A percentile compares a stretch with the other conserved stretches of the same genome.
Conservation (phyloP, 805 yeast species). For the Ogataea populi-albae region DNA sequence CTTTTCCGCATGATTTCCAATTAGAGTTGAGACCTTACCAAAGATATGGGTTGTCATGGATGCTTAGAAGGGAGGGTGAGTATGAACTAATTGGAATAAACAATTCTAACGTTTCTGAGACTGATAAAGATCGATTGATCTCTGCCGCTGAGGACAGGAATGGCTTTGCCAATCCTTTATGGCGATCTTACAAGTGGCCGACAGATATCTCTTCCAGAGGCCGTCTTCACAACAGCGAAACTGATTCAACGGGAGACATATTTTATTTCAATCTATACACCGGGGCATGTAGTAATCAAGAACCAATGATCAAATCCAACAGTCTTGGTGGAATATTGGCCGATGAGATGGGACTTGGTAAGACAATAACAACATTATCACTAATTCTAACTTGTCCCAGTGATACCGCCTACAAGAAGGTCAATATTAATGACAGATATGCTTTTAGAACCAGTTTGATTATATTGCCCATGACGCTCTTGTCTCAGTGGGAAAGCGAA, state of each 20-base stretch:
- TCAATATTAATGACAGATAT: conserved; percentile 35
- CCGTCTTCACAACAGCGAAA: neutral
- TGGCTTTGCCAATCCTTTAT: conserved; percentile 74
- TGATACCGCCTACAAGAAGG: conserved; percentile 36
- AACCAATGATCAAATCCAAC: conserved; percentile 60
- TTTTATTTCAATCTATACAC: conserved; percentile 79
- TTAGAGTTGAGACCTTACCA: conserved; percentile 73
- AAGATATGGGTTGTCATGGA: conserved; percentile 83
- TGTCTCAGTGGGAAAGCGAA: conserved; percentile 91
- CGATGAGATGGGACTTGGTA: conserved; percentile 97
- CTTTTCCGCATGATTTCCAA: conserved; percentile 55
- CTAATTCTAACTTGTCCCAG: conserved; percentile 63
- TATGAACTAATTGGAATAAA: conserved; percentile 39
- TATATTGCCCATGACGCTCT: conserved; percentile 84
- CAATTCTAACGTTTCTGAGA: conserved; percentile 24
- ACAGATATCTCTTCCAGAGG: conserved; percentile 34
- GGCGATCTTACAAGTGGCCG: conserved; percentile 84
- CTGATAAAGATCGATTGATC: conserved; percentile 21
- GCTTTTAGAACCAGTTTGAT: conserved; percentile 74
- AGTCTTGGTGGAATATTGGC: conserved; percentile 86
- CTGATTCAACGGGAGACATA: conserved; percentile 1
- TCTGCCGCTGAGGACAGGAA: conserved; percentile 31
- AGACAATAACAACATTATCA: conserved; percentile 80
- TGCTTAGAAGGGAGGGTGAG: conserved; percentile 76
- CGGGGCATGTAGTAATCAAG: conserved; percentile 70